Percentiles rank a stretch among this genome's conserved stretches.
These are phyloP conservation scores for Gamarada debralockiae DNA, from an alignment of 495 filamentous ascomycete species.

Conservation along the genomic window DNA sequence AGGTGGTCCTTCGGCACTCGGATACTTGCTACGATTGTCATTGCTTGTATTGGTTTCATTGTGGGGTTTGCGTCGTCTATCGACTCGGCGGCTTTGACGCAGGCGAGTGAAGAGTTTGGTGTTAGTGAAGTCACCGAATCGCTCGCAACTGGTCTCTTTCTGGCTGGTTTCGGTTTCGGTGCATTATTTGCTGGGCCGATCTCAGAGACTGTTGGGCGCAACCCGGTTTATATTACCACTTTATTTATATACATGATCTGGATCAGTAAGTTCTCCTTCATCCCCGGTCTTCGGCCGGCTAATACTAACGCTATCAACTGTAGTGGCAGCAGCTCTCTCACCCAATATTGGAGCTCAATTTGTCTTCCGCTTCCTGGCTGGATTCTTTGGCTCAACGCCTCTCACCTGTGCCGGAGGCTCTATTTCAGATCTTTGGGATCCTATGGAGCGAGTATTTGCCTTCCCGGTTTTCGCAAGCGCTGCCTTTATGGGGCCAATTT, in stretches of 20 bases:
- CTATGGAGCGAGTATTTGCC: conserved; percentile 63
- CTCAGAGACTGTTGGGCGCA: conserved; percentile 57
- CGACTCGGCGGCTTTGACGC: conserved; percentile 40
- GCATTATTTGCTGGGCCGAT: conserved; percentile 42
- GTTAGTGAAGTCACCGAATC: conserved; percentile 50
- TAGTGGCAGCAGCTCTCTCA: conserved; percentile 69
- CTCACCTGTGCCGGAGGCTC: conserved; percentile 78
- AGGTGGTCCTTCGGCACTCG: conserved; percentile 38
- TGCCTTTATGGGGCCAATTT: conserved; percentile 38
- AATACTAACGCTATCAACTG: too few relatives aligned
- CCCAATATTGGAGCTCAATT: conserved; percentile 64
- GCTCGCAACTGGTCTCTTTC: conserved; percentile 52
- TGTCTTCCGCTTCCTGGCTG: conserved; percentile 70
- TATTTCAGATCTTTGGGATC: conserved; percentile 74
- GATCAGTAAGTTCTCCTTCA: conserved; percentile 28
- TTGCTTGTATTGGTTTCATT: conserved; percentile 43
- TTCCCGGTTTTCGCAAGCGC: conserved; percentile 52
- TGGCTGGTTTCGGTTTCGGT: conserved; percentile 60
- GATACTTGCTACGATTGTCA: conserved; percentile 39
- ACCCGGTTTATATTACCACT: conserved; percentile 65
- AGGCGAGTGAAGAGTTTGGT: conserved; percentile 42
- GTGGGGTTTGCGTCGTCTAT: conserved; percentile 51
- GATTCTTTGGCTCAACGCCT: conserved; percentile 72
- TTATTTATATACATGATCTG: conserved; percentile 67
- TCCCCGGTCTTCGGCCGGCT: too few relatives aligned